phyloP scores from a whole-genome alignment of 2,329 filamentous ascomycete genomes.

The Penicillium sp. region DNA sequence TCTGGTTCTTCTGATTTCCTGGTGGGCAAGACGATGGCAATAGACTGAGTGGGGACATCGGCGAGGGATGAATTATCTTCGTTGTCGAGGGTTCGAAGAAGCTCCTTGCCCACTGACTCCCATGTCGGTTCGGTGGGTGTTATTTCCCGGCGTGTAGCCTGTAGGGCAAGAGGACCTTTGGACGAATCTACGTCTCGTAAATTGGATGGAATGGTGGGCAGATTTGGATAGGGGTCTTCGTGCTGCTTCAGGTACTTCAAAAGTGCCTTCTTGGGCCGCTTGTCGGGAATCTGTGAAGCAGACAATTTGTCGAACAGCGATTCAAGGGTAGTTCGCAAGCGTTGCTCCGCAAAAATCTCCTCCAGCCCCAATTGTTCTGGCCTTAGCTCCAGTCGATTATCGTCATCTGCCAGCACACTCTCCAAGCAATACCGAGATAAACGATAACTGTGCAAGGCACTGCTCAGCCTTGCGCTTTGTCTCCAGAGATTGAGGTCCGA shows the following conservation, averaged over 20 bases:
- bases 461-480: constrained; percentile 59
- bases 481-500: constrained; percentile 66
- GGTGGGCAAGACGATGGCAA: constrained; percentile 46
- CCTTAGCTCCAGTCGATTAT: constrained; percentile 56
- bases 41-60: constrained; percentile 39
- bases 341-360: constrained; percentile 55
- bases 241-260: constrained; percentile 55
- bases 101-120: constrained; percentile 51
- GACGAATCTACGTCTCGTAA: constrained; percentile 31
- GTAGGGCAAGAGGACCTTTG: constrained; percentile 39
- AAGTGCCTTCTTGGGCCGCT: constrained; percentile 54
- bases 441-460: constrained; percentile 59
- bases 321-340: constrained; percentile 52
- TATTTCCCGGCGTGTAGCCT: constrained; percentile 43
- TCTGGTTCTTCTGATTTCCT: constrained; percentile 26
- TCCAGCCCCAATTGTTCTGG: constrained; percentile 61
- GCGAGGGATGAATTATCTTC: constrained; percentile 38
- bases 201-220: constrained; percentile 39
- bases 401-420: constrained; percentile 63
- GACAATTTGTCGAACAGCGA: constrained; percentile 59
- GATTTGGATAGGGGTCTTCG: constrained; percentile 55
- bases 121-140: constrained; percentile 42
- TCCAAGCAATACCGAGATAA: constrained; percentile 65
- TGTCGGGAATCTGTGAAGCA: constrained; percentile 52
- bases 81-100: constrained; percentile 47